Evolutionary conservation across 129 eudicot species (phyloP), one percentile per base, ranked within the genome.

Genomic region (Flaveria brownii): DNA sequence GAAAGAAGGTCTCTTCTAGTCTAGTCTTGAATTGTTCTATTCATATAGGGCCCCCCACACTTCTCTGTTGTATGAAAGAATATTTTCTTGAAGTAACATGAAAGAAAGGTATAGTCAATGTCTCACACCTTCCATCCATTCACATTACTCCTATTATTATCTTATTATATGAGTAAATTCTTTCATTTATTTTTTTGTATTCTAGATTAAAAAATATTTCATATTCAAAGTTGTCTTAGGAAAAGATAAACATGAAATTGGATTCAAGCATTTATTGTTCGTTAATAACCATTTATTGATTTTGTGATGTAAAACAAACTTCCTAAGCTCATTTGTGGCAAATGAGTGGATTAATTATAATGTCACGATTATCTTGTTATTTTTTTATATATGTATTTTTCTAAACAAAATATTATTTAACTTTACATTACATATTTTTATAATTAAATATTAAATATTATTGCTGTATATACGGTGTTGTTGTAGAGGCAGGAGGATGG

Each of bases 21-120:
- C 84, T 73, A 73, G 79, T 74, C 79, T 62, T 63, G 46, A 63
- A 30, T 63, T 28, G 69, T 63, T 63, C n/a, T 30, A 28, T 63
- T 54, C 30, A 36, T 2, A 26, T 15, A 30, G 33, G 13, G 63
- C 71, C 16, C 65, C 71, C 75, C 47, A 57, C 39, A 65, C 75
- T 62, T 43, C 54, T 60, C 66, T 36, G 15, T 42, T 36, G 56
- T 70, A 52, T 52, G 86, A 73, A 77, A 77, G 86, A 82, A 82
- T 82, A 82, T 82, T 63, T 56, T 66, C 76, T 72, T 72, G 86
- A 82, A 76, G 86, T 82, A 82, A 82, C 82, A 82, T 82, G 79
- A 77, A 82, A 82, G 86, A 49, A 82, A 82, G 79, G 86, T 78
- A 82, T 80, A 73, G 84, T 80, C 84, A 80, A 73, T 74, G 84